phyloP scores from a whole-genome alignment of 352 stramenopile species.

The Phytophthora tentaculata region DNA sequence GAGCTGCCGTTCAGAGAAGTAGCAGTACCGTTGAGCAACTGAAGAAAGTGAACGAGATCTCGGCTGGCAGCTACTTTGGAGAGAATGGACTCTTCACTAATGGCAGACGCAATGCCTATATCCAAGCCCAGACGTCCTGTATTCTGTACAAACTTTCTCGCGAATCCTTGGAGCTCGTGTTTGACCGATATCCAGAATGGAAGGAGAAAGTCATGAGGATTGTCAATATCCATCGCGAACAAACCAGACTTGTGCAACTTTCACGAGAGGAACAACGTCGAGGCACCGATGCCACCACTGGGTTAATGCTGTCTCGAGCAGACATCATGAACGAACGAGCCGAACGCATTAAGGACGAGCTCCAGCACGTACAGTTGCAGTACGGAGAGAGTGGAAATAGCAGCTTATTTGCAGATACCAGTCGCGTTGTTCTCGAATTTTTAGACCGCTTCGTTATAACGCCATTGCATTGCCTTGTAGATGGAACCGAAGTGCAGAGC shows the following conservation, averaged over 20 bases:
- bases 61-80: slow-evolving; percentile 65
- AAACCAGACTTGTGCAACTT: slow-evolving; percentile 44
- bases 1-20: slow-evolving; percentile 6
- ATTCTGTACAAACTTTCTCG: slow-evolving; percentile 75
- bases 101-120: slow-evolving; percentile 51
- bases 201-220: slow-evolving; percentile 75
- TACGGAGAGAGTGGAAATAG: slow-evolving; percentile 1
- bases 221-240: slow-evolving; percentile 57
- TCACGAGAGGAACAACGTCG: slow-evolving; percentile 28
- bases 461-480: slow-evolving; percentile 23
- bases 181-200: slow-evolving; percentile 55
- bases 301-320: slow-evolving; percentile 11
- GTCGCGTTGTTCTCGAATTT: slow-evolving; percentile 2
- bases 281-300: slow-evolving; percentile 16
- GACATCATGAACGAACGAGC: slow-evolving; percentile 56
- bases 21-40: slow-evolving; percentile 28
- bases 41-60: slow-evolving; percentile 64
- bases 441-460: slow-evolving; percentile 1
- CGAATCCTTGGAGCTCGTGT: slow-evolving; percentile 62
- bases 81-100: slow-evolving; percentile 73
- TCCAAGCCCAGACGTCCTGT: slow-evolving; percentile 65
- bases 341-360: slow-evolving; percentile 28
- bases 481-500: slow-evolving; percentile 44
- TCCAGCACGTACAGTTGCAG: slow-evolving; percentile 23
- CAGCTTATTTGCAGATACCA: background rate